Percentiles rank a stretch among this genome's conserved stretches.
These are phyloP conservation scores for Psidium guajava DNA, from an alignment of 345 rosid genomes.

Conservation along the genomic window DNA sequence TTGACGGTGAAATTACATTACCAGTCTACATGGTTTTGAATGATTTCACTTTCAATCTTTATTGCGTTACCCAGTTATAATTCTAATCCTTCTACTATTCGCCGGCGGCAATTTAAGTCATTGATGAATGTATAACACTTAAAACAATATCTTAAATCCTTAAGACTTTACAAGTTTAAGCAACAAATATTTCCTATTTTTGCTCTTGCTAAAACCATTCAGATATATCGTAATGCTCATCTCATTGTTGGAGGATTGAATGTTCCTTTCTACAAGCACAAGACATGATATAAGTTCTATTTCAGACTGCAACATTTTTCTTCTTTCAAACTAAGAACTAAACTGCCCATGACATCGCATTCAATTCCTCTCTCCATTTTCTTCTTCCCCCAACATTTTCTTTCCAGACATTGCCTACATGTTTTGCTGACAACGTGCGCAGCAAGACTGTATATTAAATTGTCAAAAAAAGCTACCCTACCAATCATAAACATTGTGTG, in stretches of 20 bases:
- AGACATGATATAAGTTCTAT: neutral
- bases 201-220: too few relatives aligned
- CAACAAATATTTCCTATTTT: too few relatives aligned
- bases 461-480: neutral
- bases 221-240: neutral
- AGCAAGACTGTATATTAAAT: neutral
- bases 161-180: too few relatives aligned
- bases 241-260: neutral
- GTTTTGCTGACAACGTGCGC: neutral
- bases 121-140: too few relatives aligned
- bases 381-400: neutral
- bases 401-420: neutral
- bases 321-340: neutral
- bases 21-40: too few relatives aligned
- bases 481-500: neutral
- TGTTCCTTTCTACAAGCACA: neutral
- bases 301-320: neutral
- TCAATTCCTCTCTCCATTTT: neutral
- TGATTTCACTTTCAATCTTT: too few relatives aligned
- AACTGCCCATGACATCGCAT: neutral
- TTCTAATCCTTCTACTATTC: too few relatives aligned
- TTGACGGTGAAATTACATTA: too few relatives aligned
- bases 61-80: too few relatives aligned
- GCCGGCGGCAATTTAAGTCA: too few relatives aligned
- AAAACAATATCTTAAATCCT: too few relatives aligned